Evolutionary conservation across 2,329 filamentous ascomycete genomes (phyloP).

Genomic region (Didymella exigua): DNA sequence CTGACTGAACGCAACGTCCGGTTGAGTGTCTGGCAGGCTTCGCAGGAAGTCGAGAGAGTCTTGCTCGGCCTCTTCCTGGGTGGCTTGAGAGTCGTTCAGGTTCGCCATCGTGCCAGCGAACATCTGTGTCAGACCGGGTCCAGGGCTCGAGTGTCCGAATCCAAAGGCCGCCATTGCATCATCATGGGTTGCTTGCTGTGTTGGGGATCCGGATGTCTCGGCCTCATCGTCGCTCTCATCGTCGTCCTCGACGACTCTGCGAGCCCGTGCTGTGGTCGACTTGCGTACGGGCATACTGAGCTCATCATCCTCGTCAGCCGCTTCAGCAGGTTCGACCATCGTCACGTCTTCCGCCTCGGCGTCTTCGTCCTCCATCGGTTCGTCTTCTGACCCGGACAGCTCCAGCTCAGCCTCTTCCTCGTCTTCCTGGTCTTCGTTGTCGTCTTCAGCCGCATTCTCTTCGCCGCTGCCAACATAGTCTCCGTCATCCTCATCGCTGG

Average conservation of each 20-base stretch:
- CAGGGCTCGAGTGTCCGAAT: conserved; percentile 46
- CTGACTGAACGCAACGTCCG: conserved; percentile 61
- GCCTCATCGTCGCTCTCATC: conserved; percentile 41
- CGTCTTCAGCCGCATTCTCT: conserved; percentile 50
- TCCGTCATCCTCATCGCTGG: conserved; percentile 63
- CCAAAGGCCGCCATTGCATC: conserved; percentile 48
- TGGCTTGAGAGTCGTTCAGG: conserved; percentile 51
- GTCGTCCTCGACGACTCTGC: conserved; percentile 70
- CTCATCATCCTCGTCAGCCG: conserved; percentile 53
- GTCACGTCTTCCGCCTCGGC: conserved; percentile 20
- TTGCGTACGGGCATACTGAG: conserved; percentile 55
- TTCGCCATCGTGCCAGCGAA: conserved; percentile 88
- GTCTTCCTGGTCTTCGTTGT: conserved; percentile 47
- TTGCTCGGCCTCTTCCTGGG: conserved; percentile 46
- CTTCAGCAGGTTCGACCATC: conserved; percentile 32
- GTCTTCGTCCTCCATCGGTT: conserved; percentile 33
- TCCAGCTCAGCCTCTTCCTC: conserved; percentile 35
- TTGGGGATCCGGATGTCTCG: conserved; percentile 23
- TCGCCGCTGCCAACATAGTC: conserved; percentile 54
- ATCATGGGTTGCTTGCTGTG: conserved; percentile 34
- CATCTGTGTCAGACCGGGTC: conserved; percentile 81
- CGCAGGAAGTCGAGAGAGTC: conserved; percentile 59
- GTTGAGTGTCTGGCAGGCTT: conserved; percentile 62
- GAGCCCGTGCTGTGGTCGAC: conserved; percentile 56
- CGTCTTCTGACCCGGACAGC: conserved; percentile 38